These are phyloP conservation scores for Rhizopogon roseolus DNA, from an alignment of 768 basidiomycete genomes.

Conservation along the genomic window DNA sequence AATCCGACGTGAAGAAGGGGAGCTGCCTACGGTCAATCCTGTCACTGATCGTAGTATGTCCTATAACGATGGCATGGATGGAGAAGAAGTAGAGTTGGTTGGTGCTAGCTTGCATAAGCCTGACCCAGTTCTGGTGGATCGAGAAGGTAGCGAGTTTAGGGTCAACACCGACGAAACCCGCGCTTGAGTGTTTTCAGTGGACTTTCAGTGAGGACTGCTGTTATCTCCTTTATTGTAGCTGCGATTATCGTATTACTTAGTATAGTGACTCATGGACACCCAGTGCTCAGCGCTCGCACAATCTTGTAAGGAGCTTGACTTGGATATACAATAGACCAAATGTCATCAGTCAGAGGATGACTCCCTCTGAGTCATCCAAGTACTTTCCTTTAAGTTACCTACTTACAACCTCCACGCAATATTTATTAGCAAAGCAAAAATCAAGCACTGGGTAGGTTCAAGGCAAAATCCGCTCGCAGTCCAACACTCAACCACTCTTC, in stretches of 20 bases:
- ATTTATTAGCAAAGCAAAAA: no score
- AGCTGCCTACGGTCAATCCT: conserved; percentile 36
- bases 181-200: conserved; percentile 7
- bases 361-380: no score
- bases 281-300: no score
- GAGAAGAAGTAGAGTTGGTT: conserved; percentile 24
- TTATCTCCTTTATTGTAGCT: no score
- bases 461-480: background rate
- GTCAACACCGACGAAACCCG: conserved; percentile 14
- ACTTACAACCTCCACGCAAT: no score
- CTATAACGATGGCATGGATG: conserved; percentile 12
- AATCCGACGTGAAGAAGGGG: conserved; percentile 37
- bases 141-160: conserved; percentile 23
- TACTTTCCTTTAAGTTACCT: no score
- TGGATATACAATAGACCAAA: no score
- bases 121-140: conserved; percentile 13
- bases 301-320: no score
- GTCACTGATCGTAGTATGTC: conserved; percentile 1
- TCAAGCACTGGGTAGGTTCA: no score
- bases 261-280: no score
- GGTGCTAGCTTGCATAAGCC: conserved; percentile 9
- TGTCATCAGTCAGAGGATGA: no score
- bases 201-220: background rate
- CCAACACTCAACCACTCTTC: background rate
- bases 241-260: no score